These are phyloP conservation scores for Fusarium neocosmosporiellum DNA, from an alignment of 2,329 filamentous ascomycete species.

Conservation along the genomic window DNA sequence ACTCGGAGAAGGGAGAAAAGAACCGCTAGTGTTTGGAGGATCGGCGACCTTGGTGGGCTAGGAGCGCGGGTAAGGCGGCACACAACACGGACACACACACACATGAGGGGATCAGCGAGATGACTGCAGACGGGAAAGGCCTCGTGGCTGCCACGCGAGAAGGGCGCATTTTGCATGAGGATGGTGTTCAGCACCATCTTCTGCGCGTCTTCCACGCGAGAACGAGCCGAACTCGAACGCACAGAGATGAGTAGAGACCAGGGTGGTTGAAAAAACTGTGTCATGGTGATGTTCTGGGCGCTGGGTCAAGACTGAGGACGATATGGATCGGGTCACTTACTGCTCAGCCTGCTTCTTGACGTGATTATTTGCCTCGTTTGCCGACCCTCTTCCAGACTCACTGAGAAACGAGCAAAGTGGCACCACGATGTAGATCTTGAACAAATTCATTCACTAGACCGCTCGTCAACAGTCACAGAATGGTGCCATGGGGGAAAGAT, in stretches of 20 bases:
- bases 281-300: not conserved
- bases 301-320: not conserved
- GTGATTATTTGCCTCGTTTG: not conserved
- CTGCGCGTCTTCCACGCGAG: not conserved
- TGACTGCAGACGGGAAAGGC: not conserved
- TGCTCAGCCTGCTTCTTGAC: not conserved
- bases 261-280: not conserved
- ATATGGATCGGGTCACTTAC: not conserved
- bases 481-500: not conserved
- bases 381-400: not conserved
- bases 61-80: not conserved
- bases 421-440: not conserved
- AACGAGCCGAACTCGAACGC: not conserved
- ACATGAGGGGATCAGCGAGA: not conserved
- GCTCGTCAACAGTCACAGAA: not conserved
- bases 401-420: not conserved
- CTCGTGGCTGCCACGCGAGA: constrained; percentile 1
- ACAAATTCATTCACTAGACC: not conserved
- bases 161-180: not conserved
- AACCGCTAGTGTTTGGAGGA: not conserved
- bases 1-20: not conserved
- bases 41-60: not conserved
- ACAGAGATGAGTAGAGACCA: not conserved
- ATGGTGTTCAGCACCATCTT: not conserved
- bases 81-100: not conserved